Evolutionary conservation across 176 grass and related monocot species (phyloP).

Genomic region (Puccinellia tenuiflora): DNA sequence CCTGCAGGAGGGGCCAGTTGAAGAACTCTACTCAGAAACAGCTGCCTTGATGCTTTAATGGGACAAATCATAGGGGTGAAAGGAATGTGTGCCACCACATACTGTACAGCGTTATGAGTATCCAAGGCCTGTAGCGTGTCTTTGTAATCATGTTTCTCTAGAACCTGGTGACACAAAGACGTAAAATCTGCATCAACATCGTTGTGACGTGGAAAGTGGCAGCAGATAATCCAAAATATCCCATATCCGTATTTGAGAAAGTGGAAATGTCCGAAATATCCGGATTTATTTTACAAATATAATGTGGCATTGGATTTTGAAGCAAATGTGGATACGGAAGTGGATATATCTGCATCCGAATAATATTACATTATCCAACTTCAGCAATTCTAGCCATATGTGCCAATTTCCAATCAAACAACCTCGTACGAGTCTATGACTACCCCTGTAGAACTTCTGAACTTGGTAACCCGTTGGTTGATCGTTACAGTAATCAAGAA

Average conservation of each 20-base stretch:
- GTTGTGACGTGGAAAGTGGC: no score
- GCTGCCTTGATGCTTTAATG: background rate
- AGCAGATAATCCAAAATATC: background rate
- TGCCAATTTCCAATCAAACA: no score
- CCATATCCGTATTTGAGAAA: background rate
- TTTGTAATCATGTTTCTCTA: constrained; percentile 27
- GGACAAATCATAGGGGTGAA: background rate
- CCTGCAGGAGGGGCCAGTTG: constrained; percentile 19
- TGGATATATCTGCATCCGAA: no score
- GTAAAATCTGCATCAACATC: constrained; percentile 12
- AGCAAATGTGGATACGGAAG: background rate
- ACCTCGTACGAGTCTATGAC: no score
- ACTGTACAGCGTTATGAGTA: constrained; percentile 37
- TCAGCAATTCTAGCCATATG: no score
- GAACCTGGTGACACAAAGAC: constrained; percentile 29
- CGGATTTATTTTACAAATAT: background rate
- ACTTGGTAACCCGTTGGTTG: background rate
- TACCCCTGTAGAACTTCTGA: background rate
- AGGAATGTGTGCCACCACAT: constrained; percentile 23
- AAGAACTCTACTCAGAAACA: constrained; percentile 1
- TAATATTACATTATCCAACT: no score
- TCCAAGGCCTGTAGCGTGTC: constrained; percentile 25
- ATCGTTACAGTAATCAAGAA: background rate
- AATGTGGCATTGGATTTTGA: background rate
- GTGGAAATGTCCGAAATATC: background rate